Evolutionary conservation across 177 flowering plant species (phyloP), one percentile per base, ranked within the genome.

Genomic region (Vitis hybrid): DNA sequence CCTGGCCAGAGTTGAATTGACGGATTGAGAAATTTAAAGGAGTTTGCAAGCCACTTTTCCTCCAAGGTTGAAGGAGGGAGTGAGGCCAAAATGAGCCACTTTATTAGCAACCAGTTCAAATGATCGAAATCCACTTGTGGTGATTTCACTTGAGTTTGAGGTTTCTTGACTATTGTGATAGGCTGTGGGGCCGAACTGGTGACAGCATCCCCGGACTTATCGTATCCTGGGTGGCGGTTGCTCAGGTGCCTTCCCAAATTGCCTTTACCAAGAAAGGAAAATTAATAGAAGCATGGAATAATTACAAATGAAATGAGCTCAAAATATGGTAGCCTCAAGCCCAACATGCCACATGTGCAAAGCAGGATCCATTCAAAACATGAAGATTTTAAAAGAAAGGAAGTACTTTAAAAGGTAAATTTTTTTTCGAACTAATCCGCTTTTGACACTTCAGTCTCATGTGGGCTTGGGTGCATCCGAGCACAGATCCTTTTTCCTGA

Each of bases 141-240:
- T 32, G 77, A 59, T 76, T 89, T 89, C n/a, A 67, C 80, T 73
- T 86, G 92, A 63, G 86, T 55, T 70, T 83, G 92, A 74, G 83
- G 63, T 75, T 90, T 91, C 84, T 86, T 92, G 48, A 68, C 64
- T 61, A 74, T 77, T 69, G 79, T 54, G 9, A 65, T 64, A 0
- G 85, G 68, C 67, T 78, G 94, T 49, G 84, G 78, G 24, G 83
- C 67, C 64, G 88, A 70, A 62, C 13, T 81, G 63, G 73, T 63
- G 64, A 81, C 77, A 70, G 69, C 66, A 75, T 91, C 92, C 50
- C 84, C 89, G 30, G 84, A 65, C 76, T 87, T 90, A 72, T 94
- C 97, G 80, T 94, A 94, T 67, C 96, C 99, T 60, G 97, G 96
- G 84, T 94, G 99, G 35, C 97, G 91, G 77, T 88, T 90, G 77